Conservation (phyloP, 495 filamentous ascomycete species). For the Penicillium waksmanii region DNA sequence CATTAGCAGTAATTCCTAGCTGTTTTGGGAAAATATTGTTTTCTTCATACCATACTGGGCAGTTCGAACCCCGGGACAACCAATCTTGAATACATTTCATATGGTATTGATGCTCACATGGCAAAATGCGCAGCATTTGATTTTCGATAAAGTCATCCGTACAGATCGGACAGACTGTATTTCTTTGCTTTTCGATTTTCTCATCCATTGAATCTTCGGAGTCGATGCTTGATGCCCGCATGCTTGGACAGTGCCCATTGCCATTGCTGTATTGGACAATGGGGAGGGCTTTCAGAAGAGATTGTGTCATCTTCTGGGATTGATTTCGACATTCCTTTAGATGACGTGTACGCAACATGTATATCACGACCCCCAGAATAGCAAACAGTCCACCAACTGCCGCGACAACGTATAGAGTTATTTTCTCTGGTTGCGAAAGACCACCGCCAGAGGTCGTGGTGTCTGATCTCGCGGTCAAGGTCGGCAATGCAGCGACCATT, state of each 20-base stretch:
- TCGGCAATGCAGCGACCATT: not conserved
- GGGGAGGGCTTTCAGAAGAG: slow-evolving; percentile 9
- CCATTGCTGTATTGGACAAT: slow-evolving; percentile 13
- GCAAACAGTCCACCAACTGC: slow-evolving; percentile 2
- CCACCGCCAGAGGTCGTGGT: not conserved
- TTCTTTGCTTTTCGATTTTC: not conserved
- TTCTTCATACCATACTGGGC: slow-evolving; percentile 1
- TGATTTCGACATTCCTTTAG: not conserved
- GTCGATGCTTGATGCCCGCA: slow-evolving; percentile 1
- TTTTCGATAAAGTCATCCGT: slow-evolving; percentile 15
- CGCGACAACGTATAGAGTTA: slow-evolving; percentile 15
- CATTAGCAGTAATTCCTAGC: not conserved
- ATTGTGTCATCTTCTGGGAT: slow-evolving; percentile 6
- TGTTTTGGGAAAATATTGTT: not conserved
- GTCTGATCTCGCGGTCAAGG: not conserved
- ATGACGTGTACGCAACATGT: slow-evolving; percentile 7
- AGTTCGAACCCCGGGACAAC: slow-evolving; percentile 3
- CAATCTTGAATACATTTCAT: slow-evolving; percentile 13
- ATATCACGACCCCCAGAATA: slow-evolving; percentile 3
- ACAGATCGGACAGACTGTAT: slow-evolving; percentile 11
- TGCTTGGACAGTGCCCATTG: not conserved
- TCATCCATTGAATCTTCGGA: not conserved
- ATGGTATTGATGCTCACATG: slow-evolving; percentile 14
- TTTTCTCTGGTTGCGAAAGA: slow-evolving; percentile 12
- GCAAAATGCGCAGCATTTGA: slow-evolving; percentile 13